Evolutionary conservation across 345 rosid species (phyloP), one percentile per base, ranked within the genome.

Genomic region (Tarenaya hassleriana): DNA sequence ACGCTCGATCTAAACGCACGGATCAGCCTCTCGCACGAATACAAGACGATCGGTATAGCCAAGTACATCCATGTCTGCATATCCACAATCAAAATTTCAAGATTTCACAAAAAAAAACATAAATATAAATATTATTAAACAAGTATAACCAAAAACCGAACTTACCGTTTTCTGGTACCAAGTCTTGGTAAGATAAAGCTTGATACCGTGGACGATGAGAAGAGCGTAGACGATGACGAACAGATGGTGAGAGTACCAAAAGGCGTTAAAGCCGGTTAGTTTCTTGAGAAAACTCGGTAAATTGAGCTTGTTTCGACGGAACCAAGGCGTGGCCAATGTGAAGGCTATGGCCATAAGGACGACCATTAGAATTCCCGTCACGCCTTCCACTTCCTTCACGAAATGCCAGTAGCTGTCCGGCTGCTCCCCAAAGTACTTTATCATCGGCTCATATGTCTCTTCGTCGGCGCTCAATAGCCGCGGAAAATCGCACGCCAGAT

Each of bases 61-160:
- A 88, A 63, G 50, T 88, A 88, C 95, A 88, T 88, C 97, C 97
- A 88, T 46, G 92, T 82, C 97, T 88, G 76, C 58, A 64, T 69
- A 18, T 53, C 13, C 38, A n/a, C n/a, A 33, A 55, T 17, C 11
- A 10, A 37, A 50, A 37, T 34, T 45, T 1, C 4, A 60, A 57
- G 10, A 41, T 15, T 63, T 50, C 29, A 24, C 29, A 24, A 47
- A 39, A 0, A 2, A 56, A 35, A 33, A 47, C 38, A 47, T 8
- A 3, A 24, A 41, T 20, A 41, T 5, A 0, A 32, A 7, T n/a
- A 51, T 1, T 18, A 3, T 15, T 41, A 56, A n/a, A 8, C 17
- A 1, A 16, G 0, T 24, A 37, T 16, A n/a, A 46, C 39, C 13
- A 3, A 56, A 39, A 31, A 39, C 1, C 2, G 34, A 11, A 34